phyloP scores from a whole-genome alignment of 768 basidiomycete species.

The Rhodocollybia butyracea region DNA sequence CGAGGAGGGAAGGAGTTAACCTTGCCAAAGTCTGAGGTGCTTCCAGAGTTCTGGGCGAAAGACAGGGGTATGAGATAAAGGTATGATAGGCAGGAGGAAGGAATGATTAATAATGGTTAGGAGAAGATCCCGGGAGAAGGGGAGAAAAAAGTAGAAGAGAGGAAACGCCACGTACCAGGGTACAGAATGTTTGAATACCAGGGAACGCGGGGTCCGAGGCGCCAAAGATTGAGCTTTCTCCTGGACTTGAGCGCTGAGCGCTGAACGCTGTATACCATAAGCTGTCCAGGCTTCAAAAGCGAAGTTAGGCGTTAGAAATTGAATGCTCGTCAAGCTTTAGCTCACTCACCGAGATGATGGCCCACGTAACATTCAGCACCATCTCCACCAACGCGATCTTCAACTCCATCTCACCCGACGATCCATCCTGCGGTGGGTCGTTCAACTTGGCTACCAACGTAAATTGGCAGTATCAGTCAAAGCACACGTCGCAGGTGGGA shows the following conservation, averaged over 20 bases:
- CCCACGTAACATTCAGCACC: conserved; percentile 36
- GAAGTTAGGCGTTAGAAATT: conserved; percentile 20
- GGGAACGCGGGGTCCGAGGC: conserved; percentile 43
- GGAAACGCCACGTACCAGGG: conserved; percentile 26
- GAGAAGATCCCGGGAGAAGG: background rate
- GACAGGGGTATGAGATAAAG: background rate
- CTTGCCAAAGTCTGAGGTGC: conserved; percentile 20
- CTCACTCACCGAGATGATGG: conserved; percentile 34
- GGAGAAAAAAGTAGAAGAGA: no score
- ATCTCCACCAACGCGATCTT: conserved; percentile 36
- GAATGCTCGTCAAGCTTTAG: conserved; percentile 2
- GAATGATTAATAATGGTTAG: background rate
- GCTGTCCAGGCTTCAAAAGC: no score
- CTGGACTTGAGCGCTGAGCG: conserved; percentile 32
- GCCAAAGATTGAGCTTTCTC: conserved; percentile 40
- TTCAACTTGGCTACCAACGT: conserved; percentile 32
- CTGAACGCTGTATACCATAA: no score
- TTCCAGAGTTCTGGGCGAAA: conserved; percentile 22
- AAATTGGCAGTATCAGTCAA: conserved; percentile 28
- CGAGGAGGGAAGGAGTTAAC: conserved; percentile 32
- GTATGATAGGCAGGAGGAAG: background rate
- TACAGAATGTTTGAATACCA: conserved; percentile 38
- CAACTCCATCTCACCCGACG: conserved; percentile 25
- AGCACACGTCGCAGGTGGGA: conserved; percentile 26
- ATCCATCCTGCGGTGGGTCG: conserved; percentile 27